Evolutionary conservation across 208 protist genomes (phyloP).

Genomic region (Trypanosomatidae sp.): DNA sequence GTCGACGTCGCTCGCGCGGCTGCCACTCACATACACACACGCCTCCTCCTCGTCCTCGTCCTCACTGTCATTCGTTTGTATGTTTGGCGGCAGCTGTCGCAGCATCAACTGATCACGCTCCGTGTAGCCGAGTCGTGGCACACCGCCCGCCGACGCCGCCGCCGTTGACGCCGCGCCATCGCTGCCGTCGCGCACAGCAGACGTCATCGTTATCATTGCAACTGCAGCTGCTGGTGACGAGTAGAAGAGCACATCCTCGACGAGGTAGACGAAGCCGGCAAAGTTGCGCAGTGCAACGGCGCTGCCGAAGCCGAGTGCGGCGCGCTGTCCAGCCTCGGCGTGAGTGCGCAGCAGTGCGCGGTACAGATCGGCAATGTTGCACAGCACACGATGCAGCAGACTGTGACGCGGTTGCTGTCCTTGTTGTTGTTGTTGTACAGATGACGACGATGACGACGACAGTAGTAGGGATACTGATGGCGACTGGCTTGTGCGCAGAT

Average conservation of each 20-base stretch:
- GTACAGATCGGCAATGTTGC: no score
- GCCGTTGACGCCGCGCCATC: background rate
- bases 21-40: conserved; percentile 4
- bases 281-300: background rate
- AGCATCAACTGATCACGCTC: no score
- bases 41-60: background rate
- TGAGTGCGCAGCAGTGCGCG: no score
- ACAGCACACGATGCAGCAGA: no score
- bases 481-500: conserved; percentile 20
- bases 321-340: no score
- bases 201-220: conserved; percentile 11
- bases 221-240: conserved; percentile 4
- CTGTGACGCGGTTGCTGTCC: no score
- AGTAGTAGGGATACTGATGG: no score
- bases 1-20: conserved; percentile 6
- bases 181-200: no score
- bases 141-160: background rate
- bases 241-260: conserved; percentile 6
- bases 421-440: background rate
- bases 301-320: no score
- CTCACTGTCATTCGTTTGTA: background rate
- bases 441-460: no score
- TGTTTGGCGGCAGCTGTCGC: background rate
- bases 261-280: background rate
- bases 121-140: background rate